Evolutionary conservation across 1,284 basidiomycete species (phyloP).

Genomic region (Cutaneotrichosporon sp.): DNA sequence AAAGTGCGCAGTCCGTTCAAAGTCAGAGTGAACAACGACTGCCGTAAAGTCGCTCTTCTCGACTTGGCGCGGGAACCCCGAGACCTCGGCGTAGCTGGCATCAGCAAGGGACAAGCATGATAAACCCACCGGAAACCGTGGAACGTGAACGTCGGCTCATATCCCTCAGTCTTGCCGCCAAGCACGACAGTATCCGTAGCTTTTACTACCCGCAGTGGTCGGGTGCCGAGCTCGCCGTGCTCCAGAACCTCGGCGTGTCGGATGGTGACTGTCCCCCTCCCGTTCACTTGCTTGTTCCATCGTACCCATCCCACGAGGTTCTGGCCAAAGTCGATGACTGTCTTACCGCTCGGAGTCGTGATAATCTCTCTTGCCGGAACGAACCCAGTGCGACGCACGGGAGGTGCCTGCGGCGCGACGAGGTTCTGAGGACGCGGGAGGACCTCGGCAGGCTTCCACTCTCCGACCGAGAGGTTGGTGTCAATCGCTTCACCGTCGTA

Average conservation of each 20-base stretch:
- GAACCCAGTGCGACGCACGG: slow-evolving; percentile 31
- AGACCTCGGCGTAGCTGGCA: slow-evolving; percentile 25
- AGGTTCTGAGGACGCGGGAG: slow-evolving; percentile 25
- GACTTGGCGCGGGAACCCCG: slow-evolving; percentile 10
- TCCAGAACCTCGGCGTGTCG: slow-evolving; percentile 43
- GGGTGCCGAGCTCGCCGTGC: slow-evolving; percentile 36
- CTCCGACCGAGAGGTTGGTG: slow-evolving; percentile 24
- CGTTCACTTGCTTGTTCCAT: slow-evolving; percentile 22
- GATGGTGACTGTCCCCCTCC: slow-evolving; percentile 14
- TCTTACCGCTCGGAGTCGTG: slow-evolving; percentile 36
- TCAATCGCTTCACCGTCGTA: slow-evolving; percentile 44
- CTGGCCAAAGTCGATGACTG: slow-evolving; percentile 43
- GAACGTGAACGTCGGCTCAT: slow-evolving; percentile 42
- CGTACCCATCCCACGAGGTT: slow-evolving; percentile 43
- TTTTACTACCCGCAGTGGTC: slow-evolving; percentile 34
- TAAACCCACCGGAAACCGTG: slow-evolving; percentile 39
- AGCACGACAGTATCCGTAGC: slow-evolving; percentile 29
- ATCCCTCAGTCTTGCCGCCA: slow-evolving; percentile 29
- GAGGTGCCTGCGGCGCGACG: slow-evolving; percentile 35
- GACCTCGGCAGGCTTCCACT: slow-evolving; percentile 15
- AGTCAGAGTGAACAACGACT: slow-evolving; percentile 34
- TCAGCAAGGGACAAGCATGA: background rate
- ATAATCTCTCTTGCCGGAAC: slow-evolving; percentile 31
- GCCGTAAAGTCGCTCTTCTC: slow-evolving; percentile 25
- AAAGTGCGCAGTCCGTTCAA: slow-evolving; percentile 34